Evolutionary conservation across 371 early-diverging fungal species (phyloP), one percentile per base, ranked within the genome.

Genomic region (Chytridiales sp.): DNA sequence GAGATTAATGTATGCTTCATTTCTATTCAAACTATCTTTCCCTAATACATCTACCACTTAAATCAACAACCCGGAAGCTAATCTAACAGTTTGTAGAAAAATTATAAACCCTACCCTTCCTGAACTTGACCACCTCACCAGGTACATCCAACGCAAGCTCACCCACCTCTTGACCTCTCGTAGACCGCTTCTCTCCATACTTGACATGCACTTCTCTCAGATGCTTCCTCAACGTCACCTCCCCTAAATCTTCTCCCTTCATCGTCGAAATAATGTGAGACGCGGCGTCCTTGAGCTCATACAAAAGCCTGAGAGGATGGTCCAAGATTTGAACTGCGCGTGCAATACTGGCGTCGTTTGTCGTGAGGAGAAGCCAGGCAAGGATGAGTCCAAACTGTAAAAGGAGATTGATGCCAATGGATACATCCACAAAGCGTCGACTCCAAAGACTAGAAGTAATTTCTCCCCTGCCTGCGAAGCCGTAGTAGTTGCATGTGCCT

Each of bases 181-280:
- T 52, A 4, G 50, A 44, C 15, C 53, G 51, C 24, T 42, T 52
- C 34, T 60, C 61, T 17, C 61, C 61, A 52, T 52, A 60, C 29
- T 53, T 8, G 6, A 60, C 61, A 9, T 49, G 19, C 17, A 60
- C 61, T 17, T 60, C 32, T 8, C 44, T 31, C 29, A 49, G 50
- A 44, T 52, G 61, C 41, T 15, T 6, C 26, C 30, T 6, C 9
- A 60, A 32, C 21, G 61, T 32, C 2, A 17, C 17, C 11, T 11
- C 6, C 6, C 50, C 32, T 4, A 41, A 50, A 9, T 51, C 53
- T 22, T 38, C 42, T 30, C 49, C 36, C 6, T 41, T 8, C 5
- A 11, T 5, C 6, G 38, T 50, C 2, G 38, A 40, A 36, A 59
- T 36, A 8, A 59, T 19, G 5, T 59, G 41, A 1, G 61, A 49